phyloP scores from a whole-genome alignment of 352 stramenopile genomes.

The Saprolegnia parasitica region DNA sequence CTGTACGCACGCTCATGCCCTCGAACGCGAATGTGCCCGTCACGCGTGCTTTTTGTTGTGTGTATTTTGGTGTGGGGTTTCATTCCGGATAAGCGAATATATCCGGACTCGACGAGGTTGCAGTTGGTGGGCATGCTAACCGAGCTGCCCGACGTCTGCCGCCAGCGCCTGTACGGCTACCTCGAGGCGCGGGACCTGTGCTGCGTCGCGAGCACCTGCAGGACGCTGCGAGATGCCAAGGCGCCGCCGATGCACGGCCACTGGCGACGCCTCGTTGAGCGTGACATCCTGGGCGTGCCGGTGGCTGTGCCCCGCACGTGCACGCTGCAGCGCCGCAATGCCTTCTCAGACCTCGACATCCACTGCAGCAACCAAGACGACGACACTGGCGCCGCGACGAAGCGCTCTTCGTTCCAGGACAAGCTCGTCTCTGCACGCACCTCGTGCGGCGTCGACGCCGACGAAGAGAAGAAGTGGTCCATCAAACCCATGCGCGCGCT shows the following conservation, averaged over 20 bases:
- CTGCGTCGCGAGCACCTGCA: background rate
- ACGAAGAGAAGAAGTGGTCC: conserved; percentile 21
- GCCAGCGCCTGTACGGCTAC: conserved; percentile 12
- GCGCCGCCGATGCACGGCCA: background rate
- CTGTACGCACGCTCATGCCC: no score
- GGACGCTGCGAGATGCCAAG: conserved; percentile 1
- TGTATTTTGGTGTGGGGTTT: background rate
- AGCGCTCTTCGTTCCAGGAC: background rate
- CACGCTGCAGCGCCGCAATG: conserved; percentile 24
- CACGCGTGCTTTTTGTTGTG: background rate
- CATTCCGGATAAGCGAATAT: no score
- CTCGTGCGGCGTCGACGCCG: conserved; percentile 11
- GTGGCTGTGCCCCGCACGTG: conserved; percentile 4
- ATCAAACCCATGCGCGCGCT: conserved; percentile 16
- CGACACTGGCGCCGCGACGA: background rate
- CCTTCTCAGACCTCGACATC: conserved; percentile 21
- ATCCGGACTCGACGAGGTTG: no score
- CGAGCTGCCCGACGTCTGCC: conserved; percentile 8
- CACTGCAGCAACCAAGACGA: background rate
- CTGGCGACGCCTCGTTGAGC: conserved; percentile 12
- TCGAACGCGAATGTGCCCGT: background rate
- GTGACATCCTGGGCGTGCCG: background rate
- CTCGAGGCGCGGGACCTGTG: conserved; percentile 21
- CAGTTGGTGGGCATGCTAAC: background rate
- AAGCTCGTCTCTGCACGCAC: background rate